Evolutionary conservation across 2,329 filamentous ascomycete species (phyloP), one percentile per base, ranked within the genome.

Genomic region (Talaromyces islandicus): DNA sequence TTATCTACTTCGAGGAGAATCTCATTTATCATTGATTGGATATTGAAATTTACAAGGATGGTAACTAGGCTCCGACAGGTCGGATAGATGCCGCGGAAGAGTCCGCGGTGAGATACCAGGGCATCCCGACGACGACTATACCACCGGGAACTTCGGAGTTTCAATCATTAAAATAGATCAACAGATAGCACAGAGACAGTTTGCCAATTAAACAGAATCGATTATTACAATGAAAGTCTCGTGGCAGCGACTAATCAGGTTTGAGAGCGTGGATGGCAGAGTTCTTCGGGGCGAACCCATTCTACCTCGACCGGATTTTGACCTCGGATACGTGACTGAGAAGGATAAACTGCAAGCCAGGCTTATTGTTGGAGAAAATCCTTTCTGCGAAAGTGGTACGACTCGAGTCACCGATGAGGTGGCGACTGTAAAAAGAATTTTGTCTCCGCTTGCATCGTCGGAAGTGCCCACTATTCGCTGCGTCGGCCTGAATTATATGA

Each of bases 401-500:
- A 85, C 83, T 0, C 71, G 69, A 17, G 78, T 85, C 1, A 83
- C 82, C 0, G 79, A 84, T 24, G 80, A 85, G 64, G 69, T 81
- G 10, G 83, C 79, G 2, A 78, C 75, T 0, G 83, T 87, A 7
- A 81, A 83, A 66, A 74, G 72, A 56, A 68, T 86, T 0, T 75
- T 87, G 0, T 81, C 82, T 0, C 84, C 83, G 0, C 68, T 87
- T 32, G 74, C 78, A 0, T 70, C 69, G 10, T 69, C 71, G 2
- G 81, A 85, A 56, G 80, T 86, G 0, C 81, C 83, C 0, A 83
- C 85, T 50, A 66, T 87, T 3, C 72, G 83, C 21, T 87, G 84
- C 64, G 79, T 86, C 12, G 85, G 84, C 0, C 67, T 87, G 29
- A 86, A 87, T 65, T 86, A 86, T 64, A 78, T 78, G 43, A 85